Evolutionary conservation across 1,284 basidiomycete genomes (phyloP).

Genomic region (Inonotus hispidus): DNA sequence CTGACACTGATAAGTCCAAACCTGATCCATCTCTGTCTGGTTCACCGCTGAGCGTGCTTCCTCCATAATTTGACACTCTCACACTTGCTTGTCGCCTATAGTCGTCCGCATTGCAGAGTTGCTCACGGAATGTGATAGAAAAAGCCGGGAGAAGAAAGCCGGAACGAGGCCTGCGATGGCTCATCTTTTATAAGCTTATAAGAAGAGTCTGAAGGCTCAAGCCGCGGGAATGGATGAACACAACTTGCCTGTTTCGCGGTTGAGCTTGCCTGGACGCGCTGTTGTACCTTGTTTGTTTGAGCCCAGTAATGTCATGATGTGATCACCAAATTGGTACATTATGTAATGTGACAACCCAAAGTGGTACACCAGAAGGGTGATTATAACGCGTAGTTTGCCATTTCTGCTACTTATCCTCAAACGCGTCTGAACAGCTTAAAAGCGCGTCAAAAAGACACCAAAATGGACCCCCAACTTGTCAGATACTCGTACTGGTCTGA

Average conservation of each 20-base stretch:
- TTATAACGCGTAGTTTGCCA: conserved; percentile 12
- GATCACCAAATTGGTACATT: too few relatives aligned
- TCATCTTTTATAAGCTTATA: too few relatives aligned
- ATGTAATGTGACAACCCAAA: not conserved
- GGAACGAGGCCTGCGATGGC: too few relatives aligned
- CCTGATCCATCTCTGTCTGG: not conserved
- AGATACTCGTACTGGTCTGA: too few relatives aligned
- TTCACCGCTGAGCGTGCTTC: not conserved
- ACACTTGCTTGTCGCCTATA: not conserved
- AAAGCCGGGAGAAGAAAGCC: too few relatives aligned
- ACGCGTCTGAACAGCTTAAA: not conserved
- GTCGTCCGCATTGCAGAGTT: not conserved
- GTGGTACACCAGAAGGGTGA: not conserved
- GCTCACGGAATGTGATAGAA: too few relatives aligned
- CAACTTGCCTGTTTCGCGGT: too few relatives aligned
- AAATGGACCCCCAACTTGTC: not conserved
- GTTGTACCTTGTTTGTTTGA: too few relatives aligned
- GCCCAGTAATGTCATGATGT: too few relatives aligned
- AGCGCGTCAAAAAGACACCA: not conserved
- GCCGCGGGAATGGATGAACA: too few relatives aligned
- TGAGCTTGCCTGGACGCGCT: too few relatives aligned
- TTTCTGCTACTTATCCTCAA: not conserved
- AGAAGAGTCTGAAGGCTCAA: too few relatives aligned
- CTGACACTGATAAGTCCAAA: not conserved
- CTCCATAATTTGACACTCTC: not conserved